Evolutionary conservation across 306 rosid genomes (phyloP).

Genomic region (Castanea mollissima): DNA sequence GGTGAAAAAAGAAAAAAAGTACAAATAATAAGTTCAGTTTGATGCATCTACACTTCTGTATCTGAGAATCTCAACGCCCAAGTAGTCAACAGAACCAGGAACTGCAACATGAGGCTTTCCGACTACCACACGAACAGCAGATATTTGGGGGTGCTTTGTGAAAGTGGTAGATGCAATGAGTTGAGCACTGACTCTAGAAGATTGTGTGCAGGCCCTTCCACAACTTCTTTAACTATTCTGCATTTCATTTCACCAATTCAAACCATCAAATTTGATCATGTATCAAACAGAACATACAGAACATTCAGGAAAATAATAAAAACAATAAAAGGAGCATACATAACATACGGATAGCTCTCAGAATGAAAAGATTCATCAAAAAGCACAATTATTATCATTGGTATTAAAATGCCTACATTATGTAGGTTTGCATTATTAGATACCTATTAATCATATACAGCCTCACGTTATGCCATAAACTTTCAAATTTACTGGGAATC

Average conservation of each 20-base stretch:
- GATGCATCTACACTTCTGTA: conserved; percentile 42
- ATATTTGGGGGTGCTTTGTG: conserved; percentile 40
- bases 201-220: conserved; percentile 68
- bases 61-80: conserved; percentile 82
- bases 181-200: conserved; percentile 85
- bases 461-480: not conserved
- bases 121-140: conserved; percentile 72
- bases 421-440: not conserved
- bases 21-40: conserved; percentile 13
- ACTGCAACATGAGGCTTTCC: conserved; percentile 90
- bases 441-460: not conserved
- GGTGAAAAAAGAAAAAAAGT: not conserved
- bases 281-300: not conserved
- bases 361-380: not conserved
- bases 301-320: not conserved
- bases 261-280: not conserved
- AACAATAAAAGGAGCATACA: too few species aligned
- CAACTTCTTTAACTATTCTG: conserved; percentile 69
- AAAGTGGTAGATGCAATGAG: conserved; percentile 57
- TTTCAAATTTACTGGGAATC: not conserved
- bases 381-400: not conserved
- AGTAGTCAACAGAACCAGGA: conserved; percentile 71
- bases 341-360: not conserved
- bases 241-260: conserved; percentile 7
- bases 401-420: not conserved